Evolutionary conservation across 257 asterid species (phyloP).

Genomic region (Craterostigma plantagineum): DNA sequence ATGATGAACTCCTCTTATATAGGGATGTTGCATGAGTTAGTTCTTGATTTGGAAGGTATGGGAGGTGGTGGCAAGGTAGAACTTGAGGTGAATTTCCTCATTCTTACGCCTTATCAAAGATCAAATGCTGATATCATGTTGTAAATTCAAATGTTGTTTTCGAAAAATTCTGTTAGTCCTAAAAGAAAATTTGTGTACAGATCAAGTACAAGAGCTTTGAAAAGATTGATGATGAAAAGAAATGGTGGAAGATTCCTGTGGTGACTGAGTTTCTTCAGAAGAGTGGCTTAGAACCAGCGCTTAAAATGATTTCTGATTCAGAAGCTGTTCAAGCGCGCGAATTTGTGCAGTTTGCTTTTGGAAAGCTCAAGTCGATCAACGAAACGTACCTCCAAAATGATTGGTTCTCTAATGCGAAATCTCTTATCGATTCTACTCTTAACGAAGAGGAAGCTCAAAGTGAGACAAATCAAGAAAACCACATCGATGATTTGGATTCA

Average conservation of each 20-base stretch:
- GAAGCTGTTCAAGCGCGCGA: conserved; percentile 87
- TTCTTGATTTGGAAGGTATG: conserved; percentile 93
- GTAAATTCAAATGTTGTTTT: too few species aligned
- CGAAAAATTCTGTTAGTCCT: not conserved
- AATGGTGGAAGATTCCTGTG: conserved; percentile 91
- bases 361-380: conserved; percentile 60
- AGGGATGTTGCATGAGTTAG: conserved; percentile 65
- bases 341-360: conserved; percentile 87
- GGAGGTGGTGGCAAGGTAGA: conserved; percentile 97
- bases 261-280: conserved; percentile 67
- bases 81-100: conserved; percentile 40
- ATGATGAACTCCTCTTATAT: conserved; percentile 13
- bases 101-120: not conserved
- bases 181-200: conserved; percentile 25
- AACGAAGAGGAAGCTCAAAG: conserved; percentile 13
- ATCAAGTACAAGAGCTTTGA: conserved; percentile 76
- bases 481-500: conserved; percentile 6
- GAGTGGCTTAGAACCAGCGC: conserved; percentile 57
- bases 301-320: conserved; percentile 66
- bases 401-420: conserved; percentile 19
- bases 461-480: conserved; percentile 12
- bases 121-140: too few species aligned
- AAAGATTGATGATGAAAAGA: conserved; percentile 71
- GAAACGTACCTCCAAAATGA: conserved; percentile 43
- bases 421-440: conserved; percentile 8